Base-by-base conservation (phyloP, 2,329 filamentous ascomycete genomes). In the Cercospora janseana region DNA sequence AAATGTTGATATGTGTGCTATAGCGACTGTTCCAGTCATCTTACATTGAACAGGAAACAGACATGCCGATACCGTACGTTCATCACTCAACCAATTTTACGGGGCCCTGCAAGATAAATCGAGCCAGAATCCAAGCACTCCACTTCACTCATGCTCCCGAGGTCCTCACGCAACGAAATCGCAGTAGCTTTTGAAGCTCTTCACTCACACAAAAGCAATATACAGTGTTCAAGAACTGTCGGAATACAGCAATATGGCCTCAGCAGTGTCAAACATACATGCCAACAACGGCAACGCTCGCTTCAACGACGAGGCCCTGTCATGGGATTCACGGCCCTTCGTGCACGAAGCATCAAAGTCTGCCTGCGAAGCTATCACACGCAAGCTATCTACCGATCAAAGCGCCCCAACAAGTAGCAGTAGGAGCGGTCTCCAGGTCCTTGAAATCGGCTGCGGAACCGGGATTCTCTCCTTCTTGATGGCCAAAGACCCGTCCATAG, bases 401-500 rank as follows among this genome's bases (percentile, higher is more conserved):
- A 32, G 9, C 29, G 31, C 10, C 31, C 5, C 3, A 20, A 40
- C 23, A 23, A 40, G 2, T 10, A 20, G 0, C 21, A 40, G 13
- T 9, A n/a, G 20, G 13, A n/a, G 43, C 9, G 44, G 50, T n/a
- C 40, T 51, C n/a, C 43, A 57, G 23, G 51, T 62, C 4, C 54
- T 62, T 15, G 60, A 62, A 27, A 61, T 62, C 10, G 60, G 60
- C 7, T 62, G 60, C 44, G 60, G 60, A 2, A 62, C 60, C 8
- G 60, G 60, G 23, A 60, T 61, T 13, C 42, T 62, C 5, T 58
- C 54, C 10, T 60, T 61, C 37, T 49, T 61, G 20, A 46, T 62
- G 15, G 59, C 57, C 8, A 46, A 53, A 16, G 40, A 57, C 15
- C 13, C 46, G 10, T 42, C 20, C n/a, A 54, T 60, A 1, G 44